Evolutionary conservation across 352 stramenopile species (phyloP), one percentile per base, ranked within the genome.

Genomic region (Phytophthora hybrid): DNA sequence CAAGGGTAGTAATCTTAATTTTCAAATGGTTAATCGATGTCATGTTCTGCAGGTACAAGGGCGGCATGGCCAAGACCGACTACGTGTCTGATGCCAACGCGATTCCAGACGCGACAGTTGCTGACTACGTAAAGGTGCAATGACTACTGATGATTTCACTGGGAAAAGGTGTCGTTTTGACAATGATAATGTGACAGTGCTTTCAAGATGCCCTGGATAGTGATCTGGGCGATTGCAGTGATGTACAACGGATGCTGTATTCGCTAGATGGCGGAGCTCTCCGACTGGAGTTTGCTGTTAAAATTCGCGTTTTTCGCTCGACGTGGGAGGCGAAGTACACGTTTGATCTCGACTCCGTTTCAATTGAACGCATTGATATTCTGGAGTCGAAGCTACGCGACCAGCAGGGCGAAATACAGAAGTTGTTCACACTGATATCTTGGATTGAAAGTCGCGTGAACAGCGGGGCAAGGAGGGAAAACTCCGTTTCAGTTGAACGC

Each of bases 311-410:
- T 55, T 18, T 65, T 46, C 59, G 14, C 9, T 55, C 44, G 4
- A 47, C 59, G 23, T 29, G 44, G 49, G 13, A 21, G 23, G 59
- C 46, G 19, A 23, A 19, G 11, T 69, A 58, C 53, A 29, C 39
- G 8, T 69, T 69, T 11, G 37, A 69, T 8, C 47, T 69, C 9
- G 0, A 56, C 16, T 34, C 52, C 4, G 37, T 61, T 10, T 23
- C 52, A 11, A 21, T 69, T n/a, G 21, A 23, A 21, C n/a, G 62
- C 31, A 69, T 69, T 18, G 62, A 69, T 32, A 14, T 61, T 11
- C 16, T 69, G 52, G 62, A 69, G 21, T 60, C 62, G 18, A 60
- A 58, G 52, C 7, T 69, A 14, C n/a, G 39, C 16, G 62, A 69
- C 23, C 47, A 60, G 39, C 62, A 69, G 23, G n/a, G n/a, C 47